phyloP scores from a whole-genome alignment of 2,329 filamentous ascomycete species.

The Aspergillus caelatus region DNA sequence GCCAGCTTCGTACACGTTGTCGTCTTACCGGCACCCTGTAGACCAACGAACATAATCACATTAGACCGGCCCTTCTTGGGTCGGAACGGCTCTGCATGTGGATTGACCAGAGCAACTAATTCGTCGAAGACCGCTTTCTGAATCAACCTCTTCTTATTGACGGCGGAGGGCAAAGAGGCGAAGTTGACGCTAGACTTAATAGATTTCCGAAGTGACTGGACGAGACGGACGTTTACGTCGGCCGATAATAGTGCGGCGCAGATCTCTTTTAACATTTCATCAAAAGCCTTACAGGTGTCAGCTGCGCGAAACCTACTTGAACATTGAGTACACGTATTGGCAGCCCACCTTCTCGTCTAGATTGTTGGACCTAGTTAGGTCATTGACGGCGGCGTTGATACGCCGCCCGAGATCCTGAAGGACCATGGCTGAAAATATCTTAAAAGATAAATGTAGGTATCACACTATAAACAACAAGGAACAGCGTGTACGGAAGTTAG shows the following conservation, averaged over 20 bases:
- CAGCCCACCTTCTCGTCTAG: constrained; percentile 87
- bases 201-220: constrained; percentile 86
- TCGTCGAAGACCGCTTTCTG: constrained; percentile 98
- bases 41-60: constrained; percentile 98
- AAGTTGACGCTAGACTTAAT: constrained; percentile 93
- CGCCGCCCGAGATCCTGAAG: constrained; percentile 98
- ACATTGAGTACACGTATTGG: constrained; percentile 5
- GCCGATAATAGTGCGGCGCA: constrained; percentile 93
- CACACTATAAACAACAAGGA: background rate
- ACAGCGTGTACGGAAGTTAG: background rate
- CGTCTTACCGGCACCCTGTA: constrained; percentile 97
- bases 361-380: constrained; percentile 88
- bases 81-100: constrained; percentile 92
- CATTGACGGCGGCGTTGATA: constrained; percentile 94
- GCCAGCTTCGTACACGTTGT: constrained; percentile 98
- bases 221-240: constrained; percentile 95
- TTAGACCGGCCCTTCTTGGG: constrained; percentile 95
- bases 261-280: constrained; percentile 98
- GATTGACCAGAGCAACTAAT: constrained; percentile 91
- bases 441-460: background rate
- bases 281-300: constrained; percentile 71
- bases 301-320: constrained; percentile 9
- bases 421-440: constrained; percentile 68
- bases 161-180: constrained; percentile 83
- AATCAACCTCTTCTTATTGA: constrained; percentile 98